Evolutionary conservation across 2,329 filamentous ascomycete genomes (phyloP), one percentile per base, ranked within the genome.

Genomic region (Xylariaceae sp.): DNA sequence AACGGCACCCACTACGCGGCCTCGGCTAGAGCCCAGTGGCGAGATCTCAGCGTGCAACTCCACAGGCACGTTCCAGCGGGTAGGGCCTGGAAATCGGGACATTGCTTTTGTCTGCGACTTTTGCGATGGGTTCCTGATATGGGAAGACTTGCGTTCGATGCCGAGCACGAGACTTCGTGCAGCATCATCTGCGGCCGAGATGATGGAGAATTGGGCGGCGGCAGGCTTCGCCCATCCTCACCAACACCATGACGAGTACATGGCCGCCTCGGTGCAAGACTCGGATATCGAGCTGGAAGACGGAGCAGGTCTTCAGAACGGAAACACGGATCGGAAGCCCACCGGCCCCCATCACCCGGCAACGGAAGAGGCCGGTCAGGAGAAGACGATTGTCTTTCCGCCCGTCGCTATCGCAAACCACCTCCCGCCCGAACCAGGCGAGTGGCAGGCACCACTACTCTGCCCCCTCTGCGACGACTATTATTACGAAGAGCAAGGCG

Each of bases 21-120:
- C 38, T 11, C n/a, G 36, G 31, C 18, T 37, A 38, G 16, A 31
- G 35, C 39, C 34, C 18, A 41, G 27, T 8, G 27, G 51, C 13
- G 73, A 74, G 54, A 60, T 77, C 4, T 61, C 62, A 19, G 59
- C 64, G 16, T 78, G 74, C 58, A 73, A 73, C 48, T 54, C 57
- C 3, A 64, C 74, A 2, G 76, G 76, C n/a, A 62, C 65, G 18
- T 78, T 78, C 44, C 70, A 76, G 57, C 67, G 73, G 11, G 70
- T 78, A 36, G 71, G 68, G 29, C 69, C 76, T 21, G 39, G 35
- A 3, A 44, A 47, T n/a, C 54, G 59, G 27, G 74, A 78, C 43
- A 65, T 77, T 33, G 74, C 70, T 6, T 79, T 78, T 50, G 64
- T 76, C 6, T 80, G 76, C 60, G 74, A 80, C 59, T 79, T 71